Conservation (phyloP, 2,329 filamentous ascomycete species). For the Thelonectria rubi region DNA sequence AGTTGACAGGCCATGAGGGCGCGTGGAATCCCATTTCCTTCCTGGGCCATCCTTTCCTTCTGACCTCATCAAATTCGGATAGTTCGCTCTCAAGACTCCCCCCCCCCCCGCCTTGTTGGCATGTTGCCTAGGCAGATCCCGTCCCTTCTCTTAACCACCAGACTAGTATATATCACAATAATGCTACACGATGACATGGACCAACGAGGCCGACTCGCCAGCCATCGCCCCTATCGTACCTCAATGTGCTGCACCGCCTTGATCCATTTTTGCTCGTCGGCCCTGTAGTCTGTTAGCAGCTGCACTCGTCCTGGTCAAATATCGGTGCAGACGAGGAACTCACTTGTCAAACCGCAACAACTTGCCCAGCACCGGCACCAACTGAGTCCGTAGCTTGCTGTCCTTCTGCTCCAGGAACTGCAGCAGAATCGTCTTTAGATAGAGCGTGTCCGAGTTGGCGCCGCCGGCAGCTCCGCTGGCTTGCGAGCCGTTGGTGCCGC, state of each 20-base stretch:
- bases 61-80: too few relatives aligned
- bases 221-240: constrained; percentile 42
- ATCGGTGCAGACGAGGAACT: constrained; percentile 45
- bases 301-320: background rate
- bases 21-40: background rate
- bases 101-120: too few relatives aligned
- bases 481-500: constrained; percentile 45
- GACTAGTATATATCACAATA: background rate
- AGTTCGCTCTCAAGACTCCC: background rate
- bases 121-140: background rate
- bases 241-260: constrained; percentile 71
- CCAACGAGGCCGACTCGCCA: background rate
- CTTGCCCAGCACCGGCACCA: constrained; percentile 81
- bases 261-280: constrained; percentile 88
- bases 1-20: background rate
- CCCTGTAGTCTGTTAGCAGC: constrained; percentile 45
- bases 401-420: constrained; percentile 86
- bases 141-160: background rate
- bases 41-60: too few relatives aligned
- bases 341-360: constrained; percentile 80
- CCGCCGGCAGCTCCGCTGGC: constrained; percentile 35
- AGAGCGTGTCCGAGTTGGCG: constrained; percentile 62
- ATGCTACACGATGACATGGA: background rate
- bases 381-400: constrained; percentile 76
- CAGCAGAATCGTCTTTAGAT: constrained; percentile 82